Percentiles rank a stretch among this genome's conserved stretches.
These are phyloP conservation scores for Hirsutella thompsonii DNA, from an alignment of 2,329 filamentous ascomycete species.

Conservation along the genomic window DNA sequence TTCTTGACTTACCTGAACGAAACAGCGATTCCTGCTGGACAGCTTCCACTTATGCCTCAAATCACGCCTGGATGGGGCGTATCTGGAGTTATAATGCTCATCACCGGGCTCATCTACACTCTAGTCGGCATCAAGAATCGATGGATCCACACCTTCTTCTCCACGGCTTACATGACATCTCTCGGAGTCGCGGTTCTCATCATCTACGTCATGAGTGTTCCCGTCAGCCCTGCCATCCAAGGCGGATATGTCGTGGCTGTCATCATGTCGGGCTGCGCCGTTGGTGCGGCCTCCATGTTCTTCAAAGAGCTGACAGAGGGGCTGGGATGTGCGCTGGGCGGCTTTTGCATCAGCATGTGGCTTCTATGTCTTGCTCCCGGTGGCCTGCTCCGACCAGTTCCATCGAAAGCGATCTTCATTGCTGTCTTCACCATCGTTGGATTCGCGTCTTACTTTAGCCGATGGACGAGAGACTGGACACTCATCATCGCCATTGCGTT, in stretches of 20 bases:
- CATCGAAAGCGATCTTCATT: slow-evolving; percentile 63
- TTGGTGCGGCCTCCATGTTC: slow-evolving; percentile 62
- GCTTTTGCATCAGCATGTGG: slow-evolving; percentile 86
- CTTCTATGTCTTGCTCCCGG: slow-evolving; percentile 65
- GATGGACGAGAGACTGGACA: slow-evolving; percentile 64
- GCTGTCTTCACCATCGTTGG: slow-evolving; percentile 52
- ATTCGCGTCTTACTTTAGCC: slow-evolving; percentile 68
- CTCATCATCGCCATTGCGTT: slow-evolving; percentile 70
- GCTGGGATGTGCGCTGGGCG: slow-evolving; percentile 75
- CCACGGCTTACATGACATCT: slow-evolving; percentile 58
- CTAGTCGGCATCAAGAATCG: slow-evolving; percentile 74
- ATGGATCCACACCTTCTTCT: slow-evolving; percentile 70
- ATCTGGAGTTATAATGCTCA: slow-evolving; percentile 62
- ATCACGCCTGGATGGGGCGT: slow-evolving; percentile 76
- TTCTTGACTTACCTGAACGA: slow-evolving; percentile 2
- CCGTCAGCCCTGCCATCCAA: slow-evolving; percentile 63
- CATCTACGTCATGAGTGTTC: slow-evolving; percentile 75
- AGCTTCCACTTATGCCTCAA: slow-evolving; percentile 58
- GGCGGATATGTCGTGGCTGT: slow-evolving; percentile 77
- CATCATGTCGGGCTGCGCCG: slow-evolving; percentile 56
- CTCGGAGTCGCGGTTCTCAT: slow-evolving; percentile 72
- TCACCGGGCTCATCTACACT: slow-evolving; percentile 56
- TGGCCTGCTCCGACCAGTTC: slow-evolving; percentile 52
- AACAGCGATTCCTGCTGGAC: slow-evolving; percentile 34
- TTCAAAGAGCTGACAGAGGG: slow-evolving; percentile 74